These are phyloP conservation scores for Psophocarpus tetragonolobus DNA, from an alignment of 306 rosid species.

Conservation along the genomic window DNA sequence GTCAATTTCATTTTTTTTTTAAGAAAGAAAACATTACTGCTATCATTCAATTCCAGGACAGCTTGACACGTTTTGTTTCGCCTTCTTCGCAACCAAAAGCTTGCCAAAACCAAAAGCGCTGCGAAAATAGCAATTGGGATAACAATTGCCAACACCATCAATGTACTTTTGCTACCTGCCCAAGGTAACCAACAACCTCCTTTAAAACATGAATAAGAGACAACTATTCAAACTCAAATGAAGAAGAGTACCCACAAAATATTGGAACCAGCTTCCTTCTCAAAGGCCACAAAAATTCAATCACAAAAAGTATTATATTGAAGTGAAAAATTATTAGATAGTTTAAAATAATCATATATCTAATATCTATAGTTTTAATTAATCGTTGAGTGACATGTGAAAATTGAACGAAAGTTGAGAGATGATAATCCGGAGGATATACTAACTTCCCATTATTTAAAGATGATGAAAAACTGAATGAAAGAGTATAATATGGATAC, in stretches of 20 bases:
- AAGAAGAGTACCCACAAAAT: not conserved
- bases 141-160: not conserved
- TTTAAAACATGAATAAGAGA: not conserved
- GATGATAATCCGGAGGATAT: too few relatives aligned
- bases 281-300: not conserved
- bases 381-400: too few relatives aligned
- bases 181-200: not conserved
- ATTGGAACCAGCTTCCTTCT: not conserved
- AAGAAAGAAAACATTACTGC: not conserved
- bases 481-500: not conserved
- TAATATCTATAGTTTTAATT: too few relatives aligned
- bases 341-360: too few relatives aligned
- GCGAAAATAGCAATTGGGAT: conserved; percentile 28
- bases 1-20: not conserved
- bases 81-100: conserved; percentile 31
- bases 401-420: too few relatives aligned
- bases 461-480: too few relatives aligned
- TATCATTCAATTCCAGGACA: not conserved
- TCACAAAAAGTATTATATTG: too few relatives aligned
- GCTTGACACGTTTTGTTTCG: conserved; percentile 10
- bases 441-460: too few relatives aligned
- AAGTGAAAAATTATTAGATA: too few relatives aligned
- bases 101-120: conserved; percentile 19
- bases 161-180: conserved; percentile 9
- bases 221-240: not conserved